Evolutionary conservation across 805 yeast species (phyloP).

Genomic region (Candida loeiensis): DNA sequence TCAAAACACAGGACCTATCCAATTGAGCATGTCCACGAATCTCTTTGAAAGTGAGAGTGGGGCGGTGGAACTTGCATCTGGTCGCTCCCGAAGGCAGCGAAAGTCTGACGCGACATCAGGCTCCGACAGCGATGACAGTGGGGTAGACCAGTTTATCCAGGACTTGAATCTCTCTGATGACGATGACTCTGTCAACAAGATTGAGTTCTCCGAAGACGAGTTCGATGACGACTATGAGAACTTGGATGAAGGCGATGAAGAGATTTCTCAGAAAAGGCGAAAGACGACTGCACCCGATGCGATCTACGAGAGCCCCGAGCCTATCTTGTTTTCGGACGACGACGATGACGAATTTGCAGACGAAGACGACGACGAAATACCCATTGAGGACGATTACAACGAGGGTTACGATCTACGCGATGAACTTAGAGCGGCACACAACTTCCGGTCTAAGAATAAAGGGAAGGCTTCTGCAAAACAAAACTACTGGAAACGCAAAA

Average conservation of each 20-base stretch:
- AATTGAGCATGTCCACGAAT: constrained; percentile 18
- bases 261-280: not conserved
- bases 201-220: constrained; percentile 8
- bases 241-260: not conserved
- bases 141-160: constrained; percentile 4
- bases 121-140: constrained; percentile 1
- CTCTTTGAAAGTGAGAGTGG: constrained; percentile 21
- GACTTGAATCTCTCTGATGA: constrained; percentile 7
- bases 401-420: constrained; percentile 53
- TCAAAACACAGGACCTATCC: not conserved
- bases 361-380: constrained; percentile 23
- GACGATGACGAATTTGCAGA: constrained; percentile 11
- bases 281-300: not conserved
- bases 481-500: constrained; percentile 35
- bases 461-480: constrained; percentile 16
- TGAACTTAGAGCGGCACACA: constrained; percentile 65
- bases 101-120: not conserved
- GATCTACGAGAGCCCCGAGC: not conserved
- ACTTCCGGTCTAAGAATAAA: constrained; percentile 47
- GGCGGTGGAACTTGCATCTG: not conserved
- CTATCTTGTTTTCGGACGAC: constrained; percentile 2
- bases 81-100: not conserved
- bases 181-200: constrained; percentile 3
- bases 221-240: constrained; percentile 8
- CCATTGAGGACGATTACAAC: constrained; percentile 32